Conservation (phyloP, 192 early-diverging fungal genomes). For the Coemansia reversa region DNA sequence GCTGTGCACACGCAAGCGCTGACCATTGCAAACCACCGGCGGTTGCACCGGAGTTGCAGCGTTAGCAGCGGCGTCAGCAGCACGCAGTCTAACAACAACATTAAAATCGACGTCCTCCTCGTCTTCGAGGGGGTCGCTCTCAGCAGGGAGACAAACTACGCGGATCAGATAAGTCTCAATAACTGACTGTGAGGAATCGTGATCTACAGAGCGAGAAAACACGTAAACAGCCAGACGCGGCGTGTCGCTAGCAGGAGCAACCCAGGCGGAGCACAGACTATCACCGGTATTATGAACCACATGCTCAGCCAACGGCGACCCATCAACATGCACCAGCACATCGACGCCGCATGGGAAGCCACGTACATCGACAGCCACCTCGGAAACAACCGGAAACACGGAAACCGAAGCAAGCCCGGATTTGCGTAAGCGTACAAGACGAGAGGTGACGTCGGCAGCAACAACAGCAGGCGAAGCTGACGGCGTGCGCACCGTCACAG, state of each 20-base stretch:
- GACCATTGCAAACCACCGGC: conserved; percentile 32
- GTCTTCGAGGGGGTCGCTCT: not conserved
- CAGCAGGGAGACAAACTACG: conserved; percentile 22
- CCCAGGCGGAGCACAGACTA: conserved; percentile 16
- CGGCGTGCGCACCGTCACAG: not conserved
- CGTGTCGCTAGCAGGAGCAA: not conserved
- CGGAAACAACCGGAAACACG: conserved; percentile 37
- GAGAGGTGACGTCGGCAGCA: not conserved
- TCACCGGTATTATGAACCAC: conserved; percentile 1
- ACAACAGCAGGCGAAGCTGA: no score
- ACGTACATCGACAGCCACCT: conserved; percentile 23
- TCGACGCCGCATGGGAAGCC: conserved; percentile 30
- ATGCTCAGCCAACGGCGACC: conserved; percentile 14
- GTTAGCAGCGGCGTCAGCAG: not conserved
- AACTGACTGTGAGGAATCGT: not conserved
- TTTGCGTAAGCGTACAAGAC: conserved; percentile 36
- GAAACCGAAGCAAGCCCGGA: conserved; percentile 5
- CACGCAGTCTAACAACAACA: not conserved
- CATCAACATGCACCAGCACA: conserved; percentile 7
- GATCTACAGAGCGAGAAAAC: conserved; percentile 11
- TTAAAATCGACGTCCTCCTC: conserved; percentile 1
- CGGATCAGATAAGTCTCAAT: conserved; percentile 12
- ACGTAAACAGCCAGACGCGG: conserved; percentile 24
- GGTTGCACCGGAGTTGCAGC: not conserved
- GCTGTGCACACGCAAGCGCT: conserved; percentile 35